A percentile compares a stretch with the other conserved stretches of the same genome.
phyloP scores from a whole-genome alignment of 768 basidiomycete genomes.

The Lentinula sp. region DNA sequence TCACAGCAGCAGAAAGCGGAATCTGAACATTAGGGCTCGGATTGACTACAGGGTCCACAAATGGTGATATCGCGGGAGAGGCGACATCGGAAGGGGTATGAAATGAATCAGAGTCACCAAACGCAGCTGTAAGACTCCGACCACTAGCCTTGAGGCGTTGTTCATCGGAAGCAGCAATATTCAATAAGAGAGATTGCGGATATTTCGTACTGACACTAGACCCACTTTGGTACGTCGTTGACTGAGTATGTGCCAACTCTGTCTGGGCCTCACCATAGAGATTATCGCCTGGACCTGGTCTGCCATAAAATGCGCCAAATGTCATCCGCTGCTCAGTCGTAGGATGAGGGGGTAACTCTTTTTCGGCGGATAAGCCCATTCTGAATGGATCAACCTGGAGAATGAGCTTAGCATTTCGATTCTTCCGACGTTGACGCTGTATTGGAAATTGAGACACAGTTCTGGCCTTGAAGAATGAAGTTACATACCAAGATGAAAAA shows the following conservation, averaged over 20 bases:
- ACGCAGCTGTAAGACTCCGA: slow-evolving; percentile 19
- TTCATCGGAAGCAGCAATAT: background rate
- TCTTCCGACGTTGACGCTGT: slow-evolving; percentile 39
- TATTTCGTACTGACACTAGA: background rate
- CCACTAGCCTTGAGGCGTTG: background rate
- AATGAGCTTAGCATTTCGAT: slow-evolving; percentile 39
- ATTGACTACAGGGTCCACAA: slow-evolving; percentile 19
- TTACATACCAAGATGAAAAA: slow-evolving; percentile 41
- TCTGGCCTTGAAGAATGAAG: background rate
- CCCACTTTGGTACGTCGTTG: background rate
- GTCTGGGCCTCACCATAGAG: background rate
- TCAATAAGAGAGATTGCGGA: background rate
- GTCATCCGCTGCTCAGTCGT: slow-evolving; percentile 50
- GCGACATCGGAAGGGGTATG: background rate
- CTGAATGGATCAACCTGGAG: slow-evolving; percentile 46
- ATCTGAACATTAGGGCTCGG: background rate
- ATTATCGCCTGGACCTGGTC: slow-evolving; percentile 14
- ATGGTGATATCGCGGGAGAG: slow-evolving; percentile 17
- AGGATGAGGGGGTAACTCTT: slow-evolving; percentile 35
- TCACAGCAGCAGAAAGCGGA: background rate
- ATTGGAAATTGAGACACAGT: slow-evolving; percentile 2
- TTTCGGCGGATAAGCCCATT: slow-evolving; percentile 41
- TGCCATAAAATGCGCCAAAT: slow-evolving; percentile 25
- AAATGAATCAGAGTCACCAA: slow-evolving; percentile 13
- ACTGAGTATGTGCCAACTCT: background rate